Base-by-base conservation (phyloP, 768 basidiomycete species). In the Infundibulicybe gibba region DNA sequence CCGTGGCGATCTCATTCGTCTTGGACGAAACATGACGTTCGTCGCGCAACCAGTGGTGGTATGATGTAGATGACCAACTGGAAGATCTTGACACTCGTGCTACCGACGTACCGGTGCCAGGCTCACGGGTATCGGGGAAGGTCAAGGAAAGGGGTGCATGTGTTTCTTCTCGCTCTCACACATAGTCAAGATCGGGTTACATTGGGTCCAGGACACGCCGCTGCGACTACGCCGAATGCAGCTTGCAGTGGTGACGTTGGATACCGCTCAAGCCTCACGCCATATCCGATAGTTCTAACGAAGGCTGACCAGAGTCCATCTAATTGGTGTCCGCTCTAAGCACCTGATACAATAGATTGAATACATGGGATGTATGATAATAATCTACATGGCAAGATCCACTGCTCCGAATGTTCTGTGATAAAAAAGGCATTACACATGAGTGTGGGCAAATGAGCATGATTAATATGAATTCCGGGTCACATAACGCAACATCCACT, bases 21-120 rank as follows among this genome's bases (percentile, higher is more conserved):
- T 49, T 91, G 10, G 84, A 83, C 2, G 90, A 94, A 61, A 70
- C 83, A 19, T 93, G 79, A 75, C 84, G 90, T 1, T 75, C 79
- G 1, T 85, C 87, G 0, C 73, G 86, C 15, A 87, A 74, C 49
- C 72, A 83, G 49, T 81, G 86, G n/a, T 69, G 87, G 39, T 86
- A 85, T 52, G 70, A 68, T 40, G 82, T 92, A 6, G 81, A 87
- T 50, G 89, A 91, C 44, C 72, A 77, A 47, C 68, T 91, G 20
- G 86, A 88, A 3, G 71, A 72, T 1, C 71, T 91, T 2, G 65
- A 68, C 12, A 63, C 57, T 5, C 64, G 66, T 2, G 57, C 91
- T 1, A 57, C 66, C 38, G 72, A 73, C 62, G 68, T 5, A 60
- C 82, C 11, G 69, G 74, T n/a, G n/a, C n/a, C 13, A 56, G 54